These are phyloP conservation scores for Phytophthora megakarya DNA, from an alignment of 352 stramenopile genomes.

Conservation along the genomic window DNA sequence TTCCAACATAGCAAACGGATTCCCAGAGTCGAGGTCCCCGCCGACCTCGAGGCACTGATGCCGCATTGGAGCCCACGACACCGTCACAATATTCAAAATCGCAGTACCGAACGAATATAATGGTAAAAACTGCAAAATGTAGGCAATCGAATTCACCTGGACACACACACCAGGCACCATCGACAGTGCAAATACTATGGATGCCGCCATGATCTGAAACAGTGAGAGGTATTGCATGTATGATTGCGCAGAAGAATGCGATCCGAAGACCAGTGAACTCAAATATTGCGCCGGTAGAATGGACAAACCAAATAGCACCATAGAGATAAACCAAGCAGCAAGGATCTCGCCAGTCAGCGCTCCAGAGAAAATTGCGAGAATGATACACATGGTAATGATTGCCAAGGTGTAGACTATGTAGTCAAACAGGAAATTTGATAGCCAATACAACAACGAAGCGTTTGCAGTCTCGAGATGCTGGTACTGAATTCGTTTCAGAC, in stretches of 20 bases:
- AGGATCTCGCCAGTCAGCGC: slow-evolving; percentile 45
- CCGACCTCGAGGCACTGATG: slow-evolving; percentile 43
- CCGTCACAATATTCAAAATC: slow-evolving; percentile 56
- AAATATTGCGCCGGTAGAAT: slow-evolving; percentile 74
- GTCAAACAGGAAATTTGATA: slow-evolving; percentile 73
- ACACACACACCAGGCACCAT: slow-evolving; percentile 56
- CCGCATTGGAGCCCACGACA: slow-evolving; percentile 49
- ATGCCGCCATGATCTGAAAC: slow-evolving; percentile 71
- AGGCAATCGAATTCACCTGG: slow-evolving; percentile 44
- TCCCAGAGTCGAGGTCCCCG: slow-evolving; percentile 13
- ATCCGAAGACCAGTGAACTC: slow-evolving; percentile 67
- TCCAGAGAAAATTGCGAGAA: slow-evolving; percentile 44
- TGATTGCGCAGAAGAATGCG: slow-evolving; percentile 79
- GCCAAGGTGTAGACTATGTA: slow-evolving; percentile 50
- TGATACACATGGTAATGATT: slow-evolving; percentile 34
- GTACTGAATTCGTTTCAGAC: slow-evolving; percentile 77
- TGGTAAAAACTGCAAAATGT: slow-evolving; percentile 63
- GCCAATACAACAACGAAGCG: slow-evolving; percentile 69
- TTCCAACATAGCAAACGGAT: slow-evolving; percentile 30
- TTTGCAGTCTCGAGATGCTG: slow-evolving; percentile 59
- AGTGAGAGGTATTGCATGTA: slow-evolving; percentile 73
- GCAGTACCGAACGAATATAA: slow-evolving; percentile 61
- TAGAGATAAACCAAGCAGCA: slow-evolving; percentile 37
- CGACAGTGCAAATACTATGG: slow-evolving; percentile 51
- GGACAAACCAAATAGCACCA: slow-evolving; percentile 53